Evolutionary conservation across 345 rosid genomes (phyloP), one percentile per base, ranked within the genome.

Genomic region (Theobroma cacao): DNA sequence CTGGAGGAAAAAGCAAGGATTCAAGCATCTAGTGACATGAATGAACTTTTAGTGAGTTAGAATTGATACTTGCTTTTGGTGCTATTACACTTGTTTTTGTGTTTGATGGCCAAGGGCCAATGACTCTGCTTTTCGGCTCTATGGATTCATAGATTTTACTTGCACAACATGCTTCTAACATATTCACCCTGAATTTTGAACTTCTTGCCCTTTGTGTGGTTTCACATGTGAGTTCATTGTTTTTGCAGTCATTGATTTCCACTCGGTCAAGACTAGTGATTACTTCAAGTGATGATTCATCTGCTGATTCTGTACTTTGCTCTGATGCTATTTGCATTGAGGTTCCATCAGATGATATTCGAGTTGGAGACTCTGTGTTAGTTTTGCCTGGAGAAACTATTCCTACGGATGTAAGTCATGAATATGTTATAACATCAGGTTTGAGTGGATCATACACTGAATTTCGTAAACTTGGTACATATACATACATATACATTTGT

Each of bases 331-430:
- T 95, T 50, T 95, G 92, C 81, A 82, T 88, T 78, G 92, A 87
- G 81, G 95, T 95, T 76, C 88, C 97, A 65, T 89, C 93, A 78
- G 98, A 93, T 88, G 94, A 90, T 77, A 86, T 95, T 77, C 91
- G 95, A 75, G 92, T 89, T 84, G 99, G 99, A 75, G 99, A 92
- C 85, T 81, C 90, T 1, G 82, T 93, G 66, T 83, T 95, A 85
- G 95, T 95, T 79, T 87, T 95, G 80, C 97, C 99, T 75, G 98
- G 97, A 71, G 99, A 95, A 93, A 88, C 93, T 9, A 89, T 95
- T 87, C 97, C 98, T 78, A 88, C 92, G n/a, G 97, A 96, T 88
- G 98, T 96, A 89, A 87, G 93, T 80, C 43, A 79, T 84, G 30
- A 15, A 72, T 41, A 47, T 69, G 38, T 69, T 69, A 11, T 33